Evolutionary conservation across 2,329 filamentous ascomycete genomes (phyloP), one percentile per base, ranked within the genome.

Genomic region (Colletotrichum zoysiae): DNA sequence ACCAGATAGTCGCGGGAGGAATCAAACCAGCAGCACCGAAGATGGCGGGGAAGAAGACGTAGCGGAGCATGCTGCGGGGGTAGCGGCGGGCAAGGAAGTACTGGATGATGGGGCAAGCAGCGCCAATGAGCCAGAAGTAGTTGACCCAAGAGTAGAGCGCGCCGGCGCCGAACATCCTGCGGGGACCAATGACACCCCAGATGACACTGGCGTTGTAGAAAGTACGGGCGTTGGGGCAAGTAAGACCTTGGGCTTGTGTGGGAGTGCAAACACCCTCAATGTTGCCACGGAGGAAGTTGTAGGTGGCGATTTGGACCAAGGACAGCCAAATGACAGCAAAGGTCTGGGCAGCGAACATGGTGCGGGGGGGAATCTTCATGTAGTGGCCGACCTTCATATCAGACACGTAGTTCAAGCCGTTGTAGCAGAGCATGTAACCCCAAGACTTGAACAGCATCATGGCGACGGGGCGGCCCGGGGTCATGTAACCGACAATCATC

Each of bases 171-270:
- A 81, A 81, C 46, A 82, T 79, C 60, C 76, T 75, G 48, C 67
- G 74, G 2, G 81, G 81, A 1, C 81, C 89, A 67, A 91, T 89
- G 23, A 89, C 83, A 69, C 89, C 89, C 89, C 89, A 90, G 67
- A 90, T 86, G 7, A 90, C 83, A 26, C 86, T 88, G 35, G 86
- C 86, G 33, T 87, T 89, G 81, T 88, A 91, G 77, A 90, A 91
- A 0, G 89, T 88, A 33, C 85, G 85, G 20, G 86, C 86, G 46
- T 84, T 83, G 11, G 89, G 89, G 76, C 89, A 91, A 30, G 82
- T 87, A 75, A 89, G 87, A 62, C 86, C 84, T 75, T 86, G 84
- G 1, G 77, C 40, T 74, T 90, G 87, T 0, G 82, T 48, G 0
- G 76, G 66, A 1, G 82, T 83, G 79, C 89, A 91, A 38, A 91